phyloP scores from a whole-genome alignment of 805 yeast genomes.

The Candida manassasensis region DNA sequence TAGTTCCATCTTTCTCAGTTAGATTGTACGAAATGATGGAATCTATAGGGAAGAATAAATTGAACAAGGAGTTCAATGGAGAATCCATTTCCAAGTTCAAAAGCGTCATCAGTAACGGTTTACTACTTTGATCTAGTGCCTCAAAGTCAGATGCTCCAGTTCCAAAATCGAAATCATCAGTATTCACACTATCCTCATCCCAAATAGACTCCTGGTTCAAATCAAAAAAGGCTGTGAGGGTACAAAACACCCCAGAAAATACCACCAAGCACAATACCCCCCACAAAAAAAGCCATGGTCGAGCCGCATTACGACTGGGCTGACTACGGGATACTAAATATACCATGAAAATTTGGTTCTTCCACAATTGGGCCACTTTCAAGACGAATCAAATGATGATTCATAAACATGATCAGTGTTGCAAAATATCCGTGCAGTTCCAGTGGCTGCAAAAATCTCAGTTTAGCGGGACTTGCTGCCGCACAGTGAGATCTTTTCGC shows the following conservation, averaged over 20 bases:
- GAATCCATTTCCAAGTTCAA: constrained; percentile 20
- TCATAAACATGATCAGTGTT: too few relatives aligned
- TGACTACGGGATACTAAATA: neutral
- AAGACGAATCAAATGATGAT: too few relatives aligned
- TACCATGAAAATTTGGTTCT: neutral
- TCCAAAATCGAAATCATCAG: neutral
- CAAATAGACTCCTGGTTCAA: neutral
- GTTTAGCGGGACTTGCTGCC: too few relatives aligned
- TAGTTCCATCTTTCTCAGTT: constrained; percentile 10
- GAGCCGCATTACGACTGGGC: neutral
- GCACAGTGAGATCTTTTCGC: too few relatives aligned
- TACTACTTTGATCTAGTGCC: neutral
- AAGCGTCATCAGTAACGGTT: neutral
- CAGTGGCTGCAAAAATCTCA: too few relatives aligned
- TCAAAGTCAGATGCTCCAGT: neutral
- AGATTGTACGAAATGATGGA: constrained; percentile 27
- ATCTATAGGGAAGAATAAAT: constrained; percentile 41
- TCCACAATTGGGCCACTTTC: too few relatives aligned
- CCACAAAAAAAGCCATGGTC: neutral
- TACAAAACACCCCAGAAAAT: neutral
- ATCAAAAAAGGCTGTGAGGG: neutral
- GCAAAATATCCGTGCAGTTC: too few relatives aligned
- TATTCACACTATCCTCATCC: too few relatives aligned
- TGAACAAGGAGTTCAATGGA: constrained; percentile 31
- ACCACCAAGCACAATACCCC: neutral